A percentile compares a stretch with the other conserved stretches of the same genome.
phyloP scores from a whole-genome alignment of 148 eudicot genomes.

The Rhododendron molle region DNA sequence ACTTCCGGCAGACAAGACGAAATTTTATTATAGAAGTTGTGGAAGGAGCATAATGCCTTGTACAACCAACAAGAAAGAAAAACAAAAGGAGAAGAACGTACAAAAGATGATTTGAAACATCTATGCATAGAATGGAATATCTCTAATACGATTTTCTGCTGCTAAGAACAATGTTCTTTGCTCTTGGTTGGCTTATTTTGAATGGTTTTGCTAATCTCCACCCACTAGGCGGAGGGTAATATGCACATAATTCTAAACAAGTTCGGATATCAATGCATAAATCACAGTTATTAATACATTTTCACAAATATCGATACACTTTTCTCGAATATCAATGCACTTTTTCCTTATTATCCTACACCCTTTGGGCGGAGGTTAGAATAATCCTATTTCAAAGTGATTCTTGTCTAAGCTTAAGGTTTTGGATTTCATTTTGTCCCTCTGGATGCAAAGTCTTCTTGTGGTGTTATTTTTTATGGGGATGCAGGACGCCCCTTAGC shows the following conservation, averaged over 20 bases:
- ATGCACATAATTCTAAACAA: too few relatives aligned
- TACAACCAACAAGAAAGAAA: neutral
- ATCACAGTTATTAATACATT: too few relatives aligned
- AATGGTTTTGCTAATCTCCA: too few relatives aligned
- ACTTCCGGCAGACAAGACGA: neutral
- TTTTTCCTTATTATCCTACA: too few relatives aligned
- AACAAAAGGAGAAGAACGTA: neutral
- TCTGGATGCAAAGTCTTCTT: neutral
- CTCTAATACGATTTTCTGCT: neutral
- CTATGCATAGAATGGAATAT: neutral
- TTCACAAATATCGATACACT: too few relatives aligned
- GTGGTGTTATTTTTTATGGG: neutral
- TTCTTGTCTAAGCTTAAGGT: neutral
- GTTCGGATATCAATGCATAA: too few relatives aligned
- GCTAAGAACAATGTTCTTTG: neutral
- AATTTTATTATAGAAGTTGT: neutral
- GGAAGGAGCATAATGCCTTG: neutral
- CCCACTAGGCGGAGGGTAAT: too few relatives aligned
- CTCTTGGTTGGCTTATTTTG: neutral
- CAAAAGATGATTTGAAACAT: neutral
- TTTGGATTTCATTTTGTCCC: neutral
- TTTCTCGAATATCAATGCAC: too few relatives aligned
- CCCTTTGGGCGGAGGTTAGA: too few relatives aligned
- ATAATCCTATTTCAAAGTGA: neutral
- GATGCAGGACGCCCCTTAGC: neutral